Evolutionary conservation across 768 basidiomycete species (phyloP), one percentile per base, ranked within the genome.

Genomic region (Serendipita vermifera): DNA sequence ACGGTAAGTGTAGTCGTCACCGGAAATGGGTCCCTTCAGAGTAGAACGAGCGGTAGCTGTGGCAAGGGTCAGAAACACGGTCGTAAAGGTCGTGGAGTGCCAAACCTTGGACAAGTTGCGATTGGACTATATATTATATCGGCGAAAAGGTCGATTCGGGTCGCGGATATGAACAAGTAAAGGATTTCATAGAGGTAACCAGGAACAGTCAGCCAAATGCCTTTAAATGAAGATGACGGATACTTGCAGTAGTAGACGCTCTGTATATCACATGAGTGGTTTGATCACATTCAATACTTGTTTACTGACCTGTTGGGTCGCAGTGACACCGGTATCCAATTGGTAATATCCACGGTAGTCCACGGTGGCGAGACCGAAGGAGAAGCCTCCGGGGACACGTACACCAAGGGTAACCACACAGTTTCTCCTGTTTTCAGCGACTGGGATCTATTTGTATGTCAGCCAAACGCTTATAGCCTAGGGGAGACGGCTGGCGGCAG

Each of bases 41-140:
- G 46, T 51, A 5, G 46, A 51, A n/a, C 46, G 9, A 31, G 46
- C 46, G 46, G 46, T 51, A 31, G 46, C 46, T n/a, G n/a, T 51
- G 17, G 9, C 5, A n/a, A 24, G 9, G 46, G 22, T 43, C 41
- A 11, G 9, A 5, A 26, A 22, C 39, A 51, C 22, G 24, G 27
- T 27, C 9, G 9, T 51, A 26, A 27, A 26, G 22, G 32, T 15
- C 22, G 9, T 1, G 17, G 27, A 41, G 39, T 7, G 5, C 15
- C 39, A 7, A 7, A 51, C 46, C 46, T 51, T 51, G 46, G 20
- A 31, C 46, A n/a, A 51, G 46, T 31, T 51, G 46, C n/a, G 22
- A 24, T 29, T 51, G 46, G 46, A 51, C 39, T 41, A 41, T 9
- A 41, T 26, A 41, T 6, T 41, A n/a, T 41, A 17, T 7, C 7